Evolutionary conservation across 148 eudicot species (phyloP).

Genomic region (Fagopyrum homotropicum): DNA sequence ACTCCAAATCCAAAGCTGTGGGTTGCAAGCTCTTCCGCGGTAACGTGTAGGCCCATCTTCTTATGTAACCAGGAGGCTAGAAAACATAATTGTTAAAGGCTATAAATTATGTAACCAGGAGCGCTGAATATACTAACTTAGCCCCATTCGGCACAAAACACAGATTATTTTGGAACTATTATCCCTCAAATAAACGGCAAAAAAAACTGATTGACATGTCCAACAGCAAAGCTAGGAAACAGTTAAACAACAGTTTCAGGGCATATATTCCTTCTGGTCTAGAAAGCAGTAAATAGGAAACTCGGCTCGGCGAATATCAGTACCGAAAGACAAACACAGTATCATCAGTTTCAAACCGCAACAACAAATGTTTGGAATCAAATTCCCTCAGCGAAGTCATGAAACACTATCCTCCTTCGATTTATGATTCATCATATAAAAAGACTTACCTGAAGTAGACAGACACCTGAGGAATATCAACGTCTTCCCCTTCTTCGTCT

Average conservation of each 20-base stretch:
- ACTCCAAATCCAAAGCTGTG: neutral
- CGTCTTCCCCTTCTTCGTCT: slow-evolving; percentile 25
- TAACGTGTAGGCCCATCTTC: neutral
- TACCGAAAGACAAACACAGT: neutral
- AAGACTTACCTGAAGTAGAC: slow-evolving; percentile 19
- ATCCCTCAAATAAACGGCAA: no score
- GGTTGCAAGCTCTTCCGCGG: neutral
- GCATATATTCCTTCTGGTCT: neutral
- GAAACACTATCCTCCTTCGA: neutral
- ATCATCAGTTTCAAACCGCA: neutral
- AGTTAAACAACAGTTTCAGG: neutral
- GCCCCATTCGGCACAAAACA: no score
- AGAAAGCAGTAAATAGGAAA: neutral
- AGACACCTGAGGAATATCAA: slow-evolving; percentile 28
- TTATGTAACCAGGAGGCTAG: neutral
- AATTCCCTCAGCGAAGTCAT: slow-evolving; percentile 6
- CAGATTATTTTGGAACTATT: no score
- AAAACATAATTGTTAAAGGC: no score
- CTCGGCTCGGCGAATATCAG: neutral
- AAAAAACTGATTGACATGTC: neutral
- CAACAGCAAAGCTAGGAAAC: neutral
- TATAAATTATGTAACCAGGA: no score
- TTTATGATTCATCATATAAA: neutral
- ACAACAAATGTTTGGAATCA: slow-evolving; percentile 4
- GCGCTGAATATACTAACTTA: no score